Percentiles rank a stretch among this genome's conserved stretches.
These are phyloP conservation scores for Bruguiera gymnorhiza DNA, from an alignment of 345 rosid species.

Conservation along the genomic window DNA sequence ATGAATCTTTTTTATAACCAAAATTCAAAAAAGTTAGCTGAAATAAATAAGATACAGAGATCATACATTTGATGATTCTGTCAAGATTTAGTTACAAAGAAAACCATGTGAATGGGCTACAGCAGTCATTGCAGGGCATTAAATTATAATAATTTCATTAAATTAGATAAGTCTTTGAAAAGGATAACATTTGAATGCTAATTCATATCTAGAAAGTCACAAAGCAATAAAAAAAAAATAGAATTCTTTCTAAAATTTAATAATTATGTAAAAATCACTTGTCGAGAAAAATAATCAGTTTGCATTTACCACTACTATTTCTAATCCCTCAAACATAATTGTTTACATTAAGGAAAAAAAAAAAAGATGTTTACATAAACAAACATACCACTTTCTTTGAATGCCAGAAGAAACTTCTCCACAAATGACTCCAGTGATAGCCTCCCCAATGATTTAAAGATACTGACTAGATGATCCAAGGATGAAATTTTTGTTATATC, in stretches of 20 bases:
- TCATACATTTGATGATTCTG: not conserved
- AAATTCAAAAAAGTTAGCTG: not conserved
- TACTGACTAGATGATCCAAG: slow-evolving; percentile 23
- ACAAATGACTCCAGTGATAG: slow-evolving; percentile 49
- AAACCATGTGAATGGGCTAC: not conserved
- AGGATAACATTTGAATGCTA: not conserved
- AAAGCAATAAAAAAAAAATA: not conserved
- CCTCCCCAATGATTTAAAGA: slow-evolving; percentile 69
- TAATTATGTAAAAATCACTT: not conserved
- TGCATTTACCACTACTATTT: not conserved
- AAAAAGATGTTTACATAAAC: not conserved
- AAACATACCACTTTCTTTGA: slow-evolving; percentile 49
- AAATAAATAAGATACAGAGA: not conserved
- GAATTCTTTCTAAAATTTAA: not conserved
- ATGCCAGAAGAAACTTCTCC: slow-evolving; percentile 46
- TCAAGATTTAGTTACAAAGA: not conserved
- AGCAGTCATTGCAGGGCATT: not conserved
- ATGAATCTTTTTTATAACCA: too few species aligned
- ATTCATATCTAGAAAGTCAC: not conserved
- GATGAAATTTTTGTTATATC: slow-evolving; percentile 59
- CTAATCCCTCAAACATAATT: not conserved
- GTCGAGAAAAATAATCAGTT: not conserved
- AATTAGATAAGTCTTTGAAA: not conserved
- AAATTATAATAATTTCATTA: not conserved
- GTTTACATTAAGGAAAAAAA: not conserved